A percentile compares a stretch with the other conserved stretches of the same genome.
These are phyloP conservation scores for Dactylonectria macrodidyma DNA, from an alignment of 2,329 filamentous ascomycete genomes.

Conservation along the genomic window DNA sequence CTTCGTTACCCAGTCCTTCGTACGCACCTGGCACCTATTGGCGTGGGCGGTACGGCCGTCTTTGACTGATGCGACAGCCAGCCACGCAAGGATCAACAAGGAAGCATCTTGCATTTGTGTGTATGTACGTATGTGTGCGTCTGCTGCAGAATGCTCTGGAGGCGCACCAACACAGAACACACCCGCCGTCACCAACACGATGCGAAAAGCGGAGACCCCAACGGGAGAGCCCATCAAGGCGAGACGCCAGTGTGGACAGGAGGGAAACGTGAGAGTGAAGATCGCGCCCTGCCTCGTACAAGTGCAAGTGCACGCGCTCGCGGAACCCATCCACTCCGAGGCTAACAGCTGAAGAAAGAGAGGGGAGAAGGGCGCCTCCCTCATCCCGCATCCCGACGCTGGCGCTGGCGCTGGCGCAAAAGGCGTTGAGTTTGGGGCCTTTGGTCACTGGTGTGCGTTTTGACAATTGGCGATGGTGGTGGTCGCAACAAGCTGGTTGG, in stretches of 20 bases:
- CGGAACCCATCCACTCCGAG: constrained; percentile 25
- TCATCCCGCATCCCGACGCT: constrained; percentile 14
- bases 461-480: neutral
- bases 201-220: neutral
- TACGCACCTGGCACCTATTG: neutral
- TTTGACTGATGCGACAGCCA: neutral
- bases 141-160: no score
- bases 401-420: constrained; percentile 13
- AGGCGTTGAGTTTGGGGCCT: neutral
- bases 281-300: constrained; percentile 10
- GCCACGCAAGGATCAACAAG: neutral
- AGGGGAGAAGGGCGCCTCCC: constrained; percentile 23
- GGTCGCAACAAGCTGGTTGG: neutral
- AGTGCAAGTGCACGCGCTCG: constrained; percentile 3
- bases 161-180: neutral
- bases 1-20: no score
- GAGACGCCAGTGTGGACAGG: neutral
- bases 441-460: neutral
- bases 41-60: neutral
- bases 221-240: neutral
- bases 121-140: no score
- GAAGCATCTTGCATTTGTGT: neutral
- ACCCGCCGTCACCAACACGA: neutral
- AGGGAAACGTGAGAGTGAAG: neutral
- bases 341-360: constrained; percentile 15